phyloP scores from a whole-genome alignment of 192 early-diverging fungal species.

The Umbelopsis ramanniana region DNA sequence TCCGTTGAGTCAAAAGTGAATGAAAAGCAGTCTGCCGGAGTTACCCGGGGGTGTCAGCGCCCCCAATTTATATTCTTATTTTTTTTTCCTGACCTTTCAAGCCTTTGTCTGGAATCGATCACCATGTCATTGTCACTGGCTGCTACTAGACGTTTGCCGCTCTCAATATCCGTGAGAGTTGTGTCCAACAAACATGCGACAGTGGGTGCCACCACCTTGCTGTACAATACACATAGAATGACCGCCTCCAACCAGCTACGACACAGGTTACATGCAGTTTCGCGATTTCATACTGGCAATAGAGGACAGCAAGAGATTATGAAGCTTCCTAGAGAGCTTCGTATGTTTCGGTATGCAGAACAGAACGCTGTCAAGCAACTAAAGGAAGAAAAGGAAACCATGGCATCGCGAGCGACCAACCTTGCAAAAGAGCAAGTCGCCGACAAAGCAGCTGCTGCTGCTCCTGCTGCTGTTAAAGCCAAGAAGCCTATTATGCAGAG shows the following conservation, averaged over 20 bases:
- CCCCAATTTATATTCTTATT: background rate
- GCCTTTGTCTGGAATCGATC: background rate
- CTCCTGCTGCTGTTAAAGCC: constrained; percentile 28
- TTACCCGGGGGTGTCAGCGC: background rate
- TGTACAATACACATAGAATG: background rate
- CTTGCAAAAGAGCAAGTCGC: constrained; percentile 40
- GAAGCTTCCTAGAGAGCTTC: constrained; percentile 33
- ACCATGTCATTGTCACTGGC: constrained; percentile 4
- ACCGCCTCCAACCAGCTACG: constrained; percentile 13
- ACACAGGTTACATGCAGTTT: constrained; percentile 12
- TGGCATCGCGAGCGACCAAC: constrained; percentile 42
- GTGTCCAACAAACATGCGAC: background rate
- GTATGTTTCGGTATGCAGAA: constrained; percentile 40
- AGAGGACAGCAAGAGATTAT: constrained; percentile 16
- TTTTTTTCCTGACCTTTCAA: background rate
- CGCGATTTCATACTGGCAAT: constrained; percentile 11
- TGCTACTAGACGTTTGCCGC: constrained; percentile 10
- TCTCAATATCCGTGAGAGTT: constrained; percentile 11
- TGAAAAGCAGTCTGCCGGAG: constrained; percentile 25
- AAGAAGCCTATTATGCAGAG: constrained; percentile 73
- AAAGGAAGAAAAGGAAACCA: constrained; percentile 44
- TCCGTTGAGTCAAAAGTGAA: constrained; percentile 10
- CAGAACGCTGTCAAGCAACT: constrained; percentile 37
- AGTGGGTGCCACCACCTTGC: constrained; percentile 12
- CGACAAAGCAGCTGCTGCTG: background rate